Evolutionary conservation across 495 filamentous ascomycete species (phyloP).

Genomic region (Penicillium malachiteum): DNA sequence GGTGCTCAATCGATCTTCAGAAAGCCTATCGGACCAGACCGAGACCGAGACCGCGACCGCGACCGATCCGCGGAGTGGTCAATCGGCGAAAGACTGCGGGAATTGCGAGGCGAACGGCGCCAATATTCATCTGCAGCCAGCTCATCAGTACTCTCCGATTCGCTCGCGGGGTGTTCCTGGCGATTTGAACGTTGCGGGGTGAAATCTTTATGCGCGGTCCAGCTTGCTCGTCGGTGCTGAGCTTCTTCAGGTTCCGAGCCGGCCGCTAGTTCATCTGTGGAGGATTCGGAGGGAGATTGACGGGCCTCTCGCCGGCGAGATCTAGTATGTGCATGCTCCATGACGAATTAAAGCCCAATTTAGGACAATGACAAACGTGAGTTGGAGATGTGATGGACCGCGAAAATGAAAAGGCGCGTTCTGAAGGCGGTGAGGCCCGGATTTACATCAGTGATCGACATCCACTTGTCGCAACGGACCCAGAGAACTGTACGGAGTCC

Average conservation of each 20-base stretch:
- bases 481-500: no score
- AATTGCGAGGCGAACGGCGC: conserved; percentile 35
- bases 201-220: conserved; percentile 34
- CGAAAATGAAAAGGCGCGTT: conserved; percentile 18
- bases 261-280: conserved; percentile 53
- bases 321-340: conserved; percentile 44
- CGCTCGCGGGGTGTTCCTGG: conserved; percentile 29
- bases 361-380: conserved; percentile 14
- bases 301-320: conserved; percentile 52
- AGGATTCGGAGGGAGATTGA: conserved; percentile 44
- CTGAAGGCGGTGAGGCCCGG: conserved; percentile 13
- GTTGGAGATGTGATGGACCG: not conserved
- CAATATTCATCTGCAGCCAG: conserved; percentile 42
- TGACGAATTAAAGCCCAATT: conserved; percentile 12
- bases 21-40: conserved; percentile 12
- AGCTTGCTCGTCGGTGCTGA: conserved; percentile 41
- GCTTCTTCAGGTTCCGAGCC: conserved; percentile 43
- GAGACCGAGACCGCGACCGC: no score
- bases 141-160: conserved; percentile 49
- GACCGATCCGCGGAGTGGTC: conserved; percentile 11
- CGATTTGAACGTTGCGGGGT: conserved; percentile 38
- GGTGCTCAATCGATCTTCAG: conserved; percentile 16
- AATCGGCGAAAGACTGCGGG: conserved; percentile 29
- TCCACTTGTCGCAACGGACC: not conserved
- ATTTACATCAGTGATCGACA: conserved; percentile 16